These are phyloP conservation scores for Hippophae tibetana DNA, from an alignment of 306 rosid species.

Conservation along the genomic window DNA sequence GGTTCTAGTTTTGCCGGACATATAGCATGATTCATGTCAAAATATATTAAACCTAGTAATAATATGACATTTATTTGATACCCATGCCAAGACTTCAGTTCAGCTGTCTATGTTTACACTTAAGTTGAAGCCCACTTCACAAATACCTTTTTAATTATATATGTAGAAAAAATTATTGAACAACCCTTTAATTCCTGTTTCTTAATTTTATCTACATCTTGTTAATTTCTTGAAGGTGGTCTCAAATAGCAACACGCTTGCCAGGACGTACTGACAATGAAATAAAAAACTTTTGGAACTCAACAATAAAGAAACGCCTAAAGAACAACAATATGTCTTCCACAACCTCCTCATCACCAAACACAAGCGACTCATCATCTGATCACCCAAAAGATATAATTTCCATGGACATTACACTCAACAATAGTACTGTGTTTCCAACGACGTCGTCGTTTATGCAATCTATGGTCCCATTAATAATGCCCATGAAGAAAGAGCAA, in stretches of 20 bases:
- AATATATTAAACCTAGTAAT: too few species aligned
- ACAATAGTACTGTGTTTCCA: constrained; percentile 28
- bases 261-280: constrained; percentile 94
- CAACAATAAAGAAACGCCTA: constrained; percentile 82
- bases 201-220: neutral
- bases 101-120: too few species aligned
- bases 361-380: constrained; percentile 53
- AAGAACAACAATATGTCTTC: constrained; percentile 43
- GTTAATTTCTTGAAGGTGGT: constrained; percentile 52
- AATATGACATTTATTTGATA: too few species aligned
- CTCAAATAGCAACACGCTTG: constrained; percentile 87
- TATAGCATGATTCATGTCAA: too few species aligned
- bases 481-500: constrained; percentile 26
- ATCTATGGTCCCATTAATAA: constrained; percentile 24
- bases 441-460: constrained; percentile 24
- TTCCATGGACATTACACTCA: constrained; percentile 7
- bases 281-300: constrained; percentile 93
- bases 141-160: too few species aligned
- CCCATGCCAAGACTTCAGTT: too few species aligned
- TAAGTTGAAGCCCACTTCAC: too few species aligned
- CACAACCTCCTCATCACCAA: constrained; percentile 30
- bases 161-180: too few species aligned
- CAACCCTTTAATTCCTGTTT: too few species aligned
- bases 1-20: too few species aligned
- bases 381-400: constrained; percentile 7